Conservation (phyloP, 2,329 filamentous ascomycete genomes). For the Ceratocystis diversiconidia region DNA sequence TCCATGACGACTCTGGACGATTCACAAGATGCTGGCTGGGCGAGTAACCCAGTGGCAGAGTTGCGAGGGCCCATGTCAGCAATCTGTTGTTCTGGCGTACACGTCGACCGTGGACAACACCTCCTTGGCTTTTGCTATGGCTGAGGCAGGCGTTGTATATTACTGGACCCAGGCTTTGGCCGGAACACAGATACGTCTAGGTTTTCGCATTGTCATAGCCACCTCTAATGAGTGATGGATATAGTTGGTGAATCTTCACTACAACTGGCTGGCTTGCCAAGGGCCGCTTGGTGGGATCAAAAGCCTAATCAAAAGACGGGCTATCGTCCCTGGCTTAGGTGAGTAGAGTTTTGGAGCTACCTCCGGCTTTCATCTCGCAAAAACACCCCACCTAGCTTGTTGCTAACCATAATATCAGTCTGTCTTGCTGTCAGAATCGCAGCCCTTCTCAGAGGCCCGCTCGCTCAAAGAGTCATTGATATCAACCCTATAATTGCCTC, state of each 20-base stretch:
- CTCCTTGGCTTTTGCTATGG: background rate
- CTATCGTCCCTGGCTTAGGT: background rate
- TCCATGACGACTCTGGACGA: background rate
- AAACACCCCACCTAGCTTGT: background rate
- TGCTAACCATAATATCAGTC: background rate
- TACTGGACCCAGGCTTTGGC: background rate
- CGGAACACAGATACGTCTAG: background rate
- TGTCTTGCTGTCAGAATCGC: background rate
- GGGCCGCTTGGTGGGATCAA: background rate
- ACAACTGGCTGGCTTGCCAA: background rate
- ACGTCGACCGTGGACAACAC: background rate
- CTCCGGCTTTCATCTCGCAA: background rate
- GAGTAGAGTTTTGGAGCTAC: background rate
- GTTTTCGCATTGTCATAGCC: background rate
- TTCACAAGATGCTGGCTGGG: background rate
- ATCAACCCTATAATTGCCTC: background rate
- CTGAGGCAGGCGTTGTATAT: background rate
- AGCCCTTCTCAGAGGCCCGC: background rate
- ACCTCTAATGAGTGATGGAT: background rate
- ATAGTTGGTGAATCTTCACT: background rate
- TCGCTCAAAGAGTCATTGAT: background rate
- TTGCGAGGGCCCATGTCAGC: background rate
- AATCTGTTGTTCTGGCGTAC: background rate
- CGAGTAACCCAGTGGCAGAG: background rate
- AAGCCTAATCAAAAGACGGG: background rate